Evolutionary conservation across 805 yeast genomes (phyloP).

Genomic region (Ogataea ganodermae): DNA sequence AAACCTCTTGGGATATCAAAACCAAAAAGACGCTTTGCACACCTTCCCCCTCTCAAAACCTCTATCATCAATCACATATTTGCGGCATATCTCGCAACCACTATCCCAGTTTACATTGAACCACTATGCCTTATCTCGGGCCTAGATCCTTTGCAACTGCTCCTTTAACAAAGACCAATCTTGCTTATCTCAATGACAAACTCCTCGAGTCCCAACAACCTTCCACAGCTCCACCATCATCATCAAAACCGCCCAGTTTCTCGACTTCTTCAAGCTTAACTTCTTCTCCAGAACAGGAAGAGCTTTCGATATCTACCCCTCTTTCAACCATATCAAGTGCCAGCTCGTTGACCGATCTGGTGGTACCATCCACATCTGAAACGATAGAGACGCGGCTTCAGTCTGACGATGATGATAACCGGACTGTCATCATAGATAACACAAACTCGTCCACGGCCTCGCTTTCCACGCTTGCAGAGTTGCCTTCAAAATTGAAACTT

Average conservation of each 20-base stretch:
- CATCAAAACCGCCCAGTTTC: conserved; percentile 3
- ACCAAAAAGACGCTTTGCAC: conserved; percentile 6
- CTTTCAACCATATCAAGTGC: conserved; percentile 30
- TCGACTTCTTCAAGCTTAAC: conserved; percentile 19
- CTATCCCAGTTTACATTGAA: neutral
- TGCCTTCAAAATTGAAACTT: conserved; percentile 27
- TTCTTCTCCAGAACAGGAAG: conserved; percentile 28
- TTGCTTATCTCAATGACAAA: conserved; percentile 33
- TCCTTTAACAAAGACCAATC: conserved; percentile 35
- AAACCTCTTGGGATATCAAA: neutral
- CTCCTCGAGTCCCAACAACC: conserved; percentile 17
- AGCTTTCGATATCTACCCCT: conserved; percentile 29
- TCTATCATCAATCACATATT: too few relatives aligned
- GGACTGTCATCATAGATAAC: conserved; percentile 25
- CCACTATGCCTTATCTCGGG: conserved; percentile 37
- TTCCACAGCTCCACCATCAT: neutral
- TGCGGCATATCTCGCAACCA: neutral
- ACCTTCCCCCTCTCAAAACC: neutral
- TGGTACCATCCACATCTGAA: conserved; percentile 10
- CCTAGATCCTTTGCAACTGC: conserved; percentile 39
- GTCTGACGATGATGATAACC: conserved; percentile 29
- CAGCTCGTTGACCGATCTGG: conserved; percentile 17
- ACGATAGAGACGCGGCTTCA: conserved; percentile 7
- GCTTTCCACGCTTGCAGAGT: conserved; percentile 23
- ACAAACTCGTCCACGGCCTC: conserved; percentile 18